Base-by-base conservation (phyloP, 176 grass and related monocot species). In the Melocanna baccifera region DNA sequence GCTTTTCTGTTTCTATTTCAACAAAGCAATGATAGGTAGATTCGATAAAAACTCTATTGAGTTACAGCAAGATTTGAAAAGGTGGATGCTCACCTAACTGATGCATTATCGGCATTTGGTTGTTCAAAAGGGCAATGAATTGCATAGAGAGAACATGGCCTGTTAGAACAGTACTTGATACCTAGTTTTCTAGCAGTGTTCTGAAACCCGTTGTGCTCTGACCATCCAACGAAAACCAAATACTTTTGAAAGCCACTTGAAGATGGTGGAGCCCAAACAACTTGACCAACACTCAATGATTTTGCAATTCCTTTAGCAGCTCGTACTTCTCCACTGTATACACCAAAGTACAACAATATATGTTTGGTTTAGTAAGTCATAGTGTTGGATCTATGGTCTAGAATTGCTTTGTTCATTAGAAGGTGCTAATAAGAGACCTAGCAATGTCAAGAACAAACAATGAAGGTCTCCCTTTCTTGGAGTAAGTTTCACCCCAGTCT, bases 121-220 rank as follows among this genome's bases (percentile, higher is more conserved):
- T 85, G 74, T 73, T 83, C 46, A 42, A 88, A 90, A 81, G 92
- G 90, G 51, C 50, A 71, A 55, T 42, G 41, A 41, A 73, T 88
- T 73, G 78, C 82, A 81, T 92, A 94, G 5, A 92, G 79, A 63
- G 92, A 79, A 86, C 92, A 92, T 23, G 89, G 87, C 78, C 92
- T 94, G 62, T 92, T 94, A 77, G 90, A 92, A 68, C 92, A 94
- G 81, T 94, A 94, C 73, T 92, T 94, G 80, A 94, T 90, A 57
- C 90, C 92, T 3, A 92, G 87, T 82, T 92, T 94, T 68, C 90
- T 90, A 46, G 81, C 45, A 14, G 78, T 92, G 26, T 80, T 73
- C 65, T 73, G 55, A 45, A 84, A 82, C 18, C 90, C 90, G 5
- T 86, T 94, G 75, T 84, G 85, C 45, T 81, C 73, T 80, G 77